Evolutionary conservation across 2,329 filamentous ascomycete species (phyloP), one percentile per base, ranked within the genome.

Genomic region (Ascochyta clinopodiicola): DNA sequence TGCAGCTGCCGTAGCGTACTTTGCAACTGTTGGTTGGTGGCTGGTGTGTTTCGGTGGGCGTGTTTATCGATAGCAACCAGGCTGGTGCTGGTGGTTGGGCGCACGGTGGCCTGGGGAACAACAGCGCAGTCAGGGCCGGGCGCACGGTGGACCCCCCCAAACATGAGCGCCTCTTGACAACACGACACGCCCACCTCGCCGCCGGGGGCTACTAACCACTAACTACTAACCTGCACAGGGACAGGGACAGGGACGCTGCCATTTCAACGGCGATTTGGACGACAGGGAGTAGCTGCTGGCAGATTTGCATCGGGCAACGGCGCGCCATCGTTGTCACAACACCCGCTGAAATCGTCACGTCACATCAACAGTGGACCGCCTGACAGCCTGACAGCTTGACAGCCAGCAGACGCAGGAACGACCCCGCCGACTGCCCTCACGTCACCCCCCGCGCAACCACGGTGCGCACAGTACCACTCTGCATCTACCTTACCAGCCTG

Each of bases 201-300:
- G 51, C 54, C 49, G 44, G 56, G 59, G 44, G 54, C 37, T 27
- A 68, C 63, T 68, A 63, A 72, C 67, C 56, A 72, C 71, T 73
- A 72, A 74, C 34, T 29, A 69, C 64, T 73, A 73, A 74, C 64
- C 51, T 24, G 38, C 59, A 64, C 67, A 74, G 71, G 62, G 49
- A 70, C 67, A 74, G 71, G 62, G 49, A 70, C 69, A 70, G 64
- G 61, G 35, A 37, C 37, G 49, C 6, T 31, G 29, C 29, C 34
- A 61, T 47, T 51, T 42, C 29, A 37, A 45, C 51, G 44, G 55
- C 60, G 56, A 51, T 40, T 43, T 4, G 9, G 13, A 13, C 36
- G 45, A 54, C 56, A 35, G 46, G 38, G 49, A 58, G 49, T 48
- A 58, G 48, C 44, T 49, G 29, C 22, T 52, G 49, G 64, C 61